Percentiles rank a stretch among this genome's conserved stretches.
Conservation (phyloP, 106 monocot genomes). For the Cymbidium sinense region DNA sequence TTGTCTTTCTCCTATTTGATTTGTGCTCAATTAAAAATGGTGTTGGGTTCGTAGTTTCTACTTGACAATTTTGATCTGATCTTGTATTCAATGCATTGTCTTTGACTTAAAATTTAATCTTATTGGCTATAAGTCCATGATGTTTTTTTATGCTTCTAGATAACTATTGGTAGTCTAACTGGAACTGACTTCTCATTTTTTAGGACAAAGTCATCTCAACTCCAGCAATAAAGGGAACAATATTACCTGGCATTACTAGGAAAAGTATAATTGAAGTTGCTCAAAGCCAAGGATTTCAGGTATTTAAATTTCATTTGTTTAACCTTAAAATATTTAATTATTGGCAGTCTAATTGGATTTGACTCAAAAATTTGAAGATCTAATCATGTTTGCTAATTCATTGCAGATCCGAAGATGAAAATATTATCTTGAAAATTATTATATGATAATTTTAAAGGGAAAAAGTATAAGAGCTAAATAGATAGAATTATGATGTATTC, state of each 20-base stretch:
- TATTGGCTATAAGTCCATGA: background rate
- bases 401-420: background rate
- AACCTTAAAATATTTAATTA: background rate
- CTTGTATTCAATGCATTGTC: background rate
- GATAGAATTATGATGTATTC: background rate
- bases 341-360: background rate
- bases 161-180: background rate
- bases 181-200: background rate
- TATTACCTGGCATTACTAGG: conserved; percentile 64
- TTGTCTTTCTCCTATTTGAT: background rate
- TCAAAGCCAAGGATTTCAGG: conserved; percentile 43
- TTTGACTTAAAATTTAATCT: background rate
- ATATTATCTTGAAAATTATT: background rate
- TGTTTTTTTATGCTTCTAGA: background rate
- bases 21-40: background rate
- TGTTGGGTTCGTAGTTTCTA: too few species aligned
- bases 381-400: background rate
- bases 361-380: background rate
- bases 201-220: conserved; percentile 52
- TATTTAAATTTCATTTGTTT: conserved; percentile 8
- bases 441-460: too few species aligned
- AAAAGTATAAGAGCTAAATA: too few species aligned
- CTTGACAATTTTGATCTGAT: background rate
- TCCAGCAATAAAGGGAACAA: conserved; percentile 56
- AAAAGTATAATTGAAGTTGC: conserved; percentile 76